A percentile compares a stretch with the other conserved stretches of the same genome.
These are phyloP conservation scores for Aphanomyces stellatus DNA, from an alignment of 352 stramenopile genomes.

Conservation along the genomic window DNA sequence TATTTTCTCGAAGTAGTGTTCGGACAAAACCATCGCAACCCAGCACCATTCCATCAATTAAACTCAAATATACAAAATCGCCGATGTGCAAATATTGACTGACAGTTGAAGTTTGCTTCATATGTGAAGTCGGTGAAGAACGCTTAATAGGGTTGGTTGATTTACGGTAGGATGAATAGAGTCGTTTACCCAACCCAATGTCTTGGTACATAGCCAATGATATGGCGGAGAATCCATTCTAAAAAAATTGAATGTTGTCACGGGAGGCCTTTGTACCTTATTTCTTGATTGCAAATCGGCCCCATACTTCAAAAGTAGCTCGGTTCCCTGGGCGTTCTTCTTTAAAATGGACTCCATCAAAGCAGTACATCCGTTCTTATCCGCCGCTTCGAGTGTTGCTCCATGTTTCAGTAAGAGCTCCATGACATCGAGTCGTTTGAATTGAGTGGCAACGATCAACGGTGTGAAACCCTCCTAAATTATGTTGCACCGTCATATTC, in stretches of 20 bases:
- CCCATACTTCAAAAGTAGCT: background rate
- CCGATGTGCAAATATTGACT: slow-evolving; percentile 4
- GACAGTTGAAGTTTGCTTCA: background rate
- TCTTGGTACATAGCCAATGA: slow-evolving; percentile 12
- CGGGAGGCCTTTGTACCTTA: background rate
- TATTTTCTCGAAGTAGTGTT: background rate
- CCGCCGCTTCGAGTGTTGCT: background rate
- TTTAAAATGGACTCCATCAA: slow-evolving; percentile 5
- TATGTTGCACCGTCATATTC: too few species aligned
- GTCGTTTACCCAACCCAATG: background rate
- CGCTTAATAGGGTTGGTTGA: background rate
- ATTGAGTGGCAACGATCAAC: background rate
- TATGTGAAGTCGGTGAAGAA: background rate
- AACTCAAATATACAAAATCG: background rate
- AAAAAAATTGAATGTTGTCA: background rate
- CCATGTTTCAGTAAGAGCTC: background rate
- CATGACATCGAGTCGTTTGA: background rate
- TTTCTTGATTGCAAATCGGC: background rate
- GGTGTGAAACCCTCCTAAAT: background rate
- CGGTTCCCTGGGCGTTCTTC: background rate
- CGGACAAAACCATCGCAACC: slow-evolving; percentile 10
- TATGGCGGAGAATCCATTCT: slow-evolving; percentile 1
- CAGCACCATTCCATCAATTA: background rate
- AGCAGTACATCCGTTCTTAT: slow-evolving; percentile 1
- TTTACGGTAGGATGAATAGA: background rate